Evolutionary conservation across 257 asterid species (phyloP), one percentile per base, ranked within the genome.

Genomic region (Paraleonurus japonicus): DNA sequence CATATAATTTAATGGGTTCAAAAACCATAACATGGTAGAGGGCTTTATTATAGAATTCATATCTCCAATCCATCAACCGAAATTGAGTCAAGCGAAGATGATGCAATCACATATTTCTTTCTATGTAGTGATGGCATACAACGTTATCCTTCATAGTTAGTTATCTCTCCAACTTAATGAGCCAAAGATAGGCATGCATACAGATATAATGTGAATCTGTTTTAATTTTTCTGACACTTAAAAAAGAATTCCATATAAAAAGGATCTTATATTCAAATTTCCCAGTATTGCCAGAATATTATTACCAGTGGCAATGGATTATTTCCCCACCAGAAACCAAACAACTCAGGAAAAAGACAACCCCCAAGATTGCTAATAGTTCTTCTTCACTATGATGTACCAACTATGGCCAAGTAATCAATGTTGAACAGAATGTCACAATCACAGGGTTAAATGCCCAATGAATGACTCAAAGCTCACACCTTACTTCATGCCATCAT

Each of bases 101-200:
- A 65, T 61, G 65, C 59, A 71, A 69, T 48, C 47, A 41, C 19
- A 16, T 45, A 61, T 67, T 53, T 28, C 33, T 57, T 47, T 54
- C 64, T 67, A 61, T 61, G 45, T 20, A 43, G 68, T 53, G 22
- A 53, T 43, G 65, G 59, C 75, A 73, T 27, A 45, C 8, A 65
- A 54, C 27, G 57, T 58, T 20, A 63, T 2, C 33, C 20, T 64
- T 33, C 12, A 37, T 4, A 30, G 47, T 57, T 58, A n/a, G 71
- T 41, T 43, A 65, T 57, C 43, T 26, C 22, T 22, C 28, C 8
- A 60, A 63, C 17, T 15, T 20, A 28, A 26, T 23, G 30, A 5
- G 17, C 43, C 59, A 61, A 10, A 45, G 12, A 61, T 28, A 13
- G 43, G 6, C 37, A 12, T 65, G 47, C 16, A 10, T 51, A 27